A percentile compares a stretch with the other conserved stretches of the same genome.
Evolutionary conservation across 2,329 filamentous ascomycete species (phyloP).

Genomic region (Colletotrichum tabaci): DNA sequence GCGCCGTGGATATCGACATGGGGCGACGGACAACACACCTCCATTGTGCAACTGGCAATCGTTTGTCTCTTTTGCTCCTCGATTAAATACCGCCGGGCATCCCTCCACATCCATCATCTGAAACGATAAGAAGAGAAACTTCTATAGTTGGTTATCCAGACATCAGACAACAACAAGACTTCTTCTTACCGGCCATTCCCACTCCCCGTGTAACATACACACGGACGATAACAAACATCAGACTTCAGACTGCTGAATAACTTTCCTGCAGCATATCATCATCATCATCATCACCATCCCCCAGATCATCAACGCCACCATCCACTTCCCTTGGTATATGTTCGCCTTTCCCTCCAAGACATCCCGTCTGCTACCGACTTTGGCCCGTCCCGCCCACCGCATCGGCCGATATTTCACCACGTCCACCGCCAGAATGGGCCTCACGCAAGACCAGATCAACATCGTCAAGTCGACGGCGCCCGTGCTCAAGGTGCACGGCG

Average conservation of each 20-base stretch:
- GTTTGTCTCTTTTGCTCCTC: neutral
- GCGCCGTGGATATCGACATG: neutral
- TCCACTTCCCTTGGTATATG: neutral
- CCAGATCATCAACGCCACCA: too few relatives aligned
- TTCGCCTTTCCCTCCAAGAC: slow-evolving; percentile 23
- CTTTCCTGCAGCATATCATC: slow-evolving; percentile 21
- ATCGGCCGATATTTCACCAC: slow-evolving; percentile 14
- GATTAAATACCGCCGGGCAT: slow-evolving; percentile 20
- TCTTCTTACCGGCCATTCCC: neutral
- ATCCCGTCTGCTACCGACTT: slow-evolving; percentile 10
- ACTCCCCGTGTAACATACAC: slow-evolving; percentile 1
- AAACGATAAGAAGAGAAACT: slow-evolving; percentile 4
- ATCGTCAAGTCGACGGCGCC: slow-evolving; percentile 86
- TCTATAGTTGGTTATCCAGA: slow-evolving; percentile 4
- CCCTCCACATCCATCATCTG: neutral
- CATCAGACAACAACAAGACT: slow-evolving; percentile 7
- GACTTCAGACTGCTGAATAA: slow-evolving; percentile 7
- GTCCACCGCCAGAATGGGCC: slow-evolving; percentile 55
- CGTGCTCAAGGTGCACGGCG: slow-evolving; percentile 78
- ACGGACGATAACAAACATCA: slow-evolving; percentile 14
- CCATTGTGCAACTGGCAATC: neutral
- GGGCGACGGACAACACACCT: too few relatives aligned
- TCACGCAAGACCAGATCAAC: slow-evolving; percentile 75
- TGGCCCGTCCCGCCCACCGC: slow-evolving; percentile 9
- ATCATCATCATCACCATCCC: neutral